Percentiles rank a stretch among this genome's conserved stretches.
phyloP scores from a whole-genome alignment of 768 basidiomycete species.

The Suillus subluteus region DNA sequence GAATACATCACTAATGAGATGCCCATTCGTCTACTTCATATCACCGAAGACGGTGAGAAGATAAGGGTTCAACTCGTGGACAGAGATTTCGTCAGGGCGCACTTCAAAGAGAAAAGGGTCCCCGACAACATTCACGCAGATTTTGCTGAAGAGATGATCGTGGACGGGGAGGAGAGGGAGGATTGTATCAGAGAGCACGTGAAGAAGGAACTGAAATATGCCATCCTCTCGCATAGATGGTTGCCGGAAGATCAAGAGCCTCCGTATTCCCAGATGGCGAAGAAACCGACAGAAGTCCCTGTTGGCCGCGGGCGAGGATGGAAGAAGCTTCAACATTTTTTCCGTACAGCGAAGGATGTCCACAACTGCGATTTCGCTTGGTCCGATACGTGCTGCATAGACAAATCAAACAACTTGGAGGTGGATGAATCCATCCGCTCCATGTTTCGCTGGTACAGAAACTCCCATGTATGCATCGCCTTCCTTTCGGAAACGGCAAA shows the following conservation, averaged over 20 bases:
- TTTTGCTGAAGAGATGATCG: background rate
- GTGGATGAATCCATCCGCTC: conserved; percentile 25
- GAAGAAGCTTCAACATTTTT: conserved; percentile 12
- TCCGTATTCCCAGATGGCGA: background rate
- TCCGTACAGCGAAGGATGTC: background rate
- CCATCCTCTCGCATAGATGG: conserved; percentile 15
- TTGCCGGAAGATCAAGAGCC: background rate
- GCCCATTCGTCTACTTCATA: conserved; percentile 6
- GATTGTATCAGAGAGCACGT: conserved; percentile 1
- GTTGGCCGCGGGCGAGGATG: background rate
- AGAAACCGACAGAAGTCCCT: background rate
- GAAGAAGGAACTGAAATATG: conserved; percentile 11
- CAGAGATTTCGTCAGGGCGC: background rate
- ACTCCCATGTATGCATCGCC: conserved; percentile 19
- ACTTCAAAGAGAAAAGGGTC: background rate
- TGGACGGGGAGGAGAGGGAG: conserved; percentile 6
- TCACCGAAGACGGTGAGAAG: background rate
- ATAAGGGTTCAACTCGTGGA: background rate
- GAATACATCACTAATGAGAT: conserved; percentile 6
- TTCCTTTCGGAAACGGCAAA: conserved; percentile 12
- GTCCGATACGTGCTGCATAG: conserved; percentile 22
- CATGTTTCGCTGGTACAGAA: conserved; percentile 25
- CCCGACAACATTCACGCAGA: background rate
- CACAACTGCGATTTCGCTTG: conserved; percentile 15
- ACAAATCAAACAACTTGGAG: conserved; percentile 22